Evolutionary conservation across 306 rosid species (phyloP).

Genomic region (Fagus crenata): DNA sequence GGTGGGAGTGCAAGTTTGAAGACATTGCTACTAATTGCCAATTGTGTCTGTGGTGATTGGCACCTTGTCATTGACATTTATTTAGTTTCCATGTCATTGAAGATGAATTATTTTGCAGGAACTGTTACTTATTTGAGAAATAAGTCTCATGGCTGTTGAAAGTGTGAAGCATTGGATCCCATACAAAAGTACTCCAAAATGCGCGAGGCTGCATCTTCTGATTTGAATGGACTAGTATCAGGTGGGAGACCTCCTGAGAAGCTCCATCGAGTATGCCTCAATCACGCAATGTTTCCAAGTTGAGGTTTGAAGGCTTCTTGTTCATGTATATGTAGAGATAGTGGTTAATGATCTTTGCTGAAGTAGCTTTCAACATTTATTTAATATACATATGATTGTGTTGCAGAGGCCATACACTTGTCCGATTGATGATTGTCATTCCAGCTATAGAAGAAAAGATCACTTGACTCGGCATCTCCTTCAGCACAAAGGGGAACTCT

Average conservation of each 20-base stretch:
- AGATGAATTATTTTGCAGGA: constrained; percentile 62
- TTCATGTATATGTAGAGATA: constrained; percentile 1
- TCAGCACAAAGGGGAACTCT: constrained; percentile 61
- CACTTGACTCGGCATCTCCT: constrained; percentile 82
- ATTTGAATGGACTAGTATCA: constrained; percentile 90
- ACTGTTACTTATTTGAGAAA: constrained; percentile 33
- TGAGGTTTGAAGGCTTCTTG: constrained; percentile 57
- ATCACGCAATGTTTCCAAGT: constrained; percentile 50
- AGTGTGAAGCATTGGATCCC: constrained; percentile 99
- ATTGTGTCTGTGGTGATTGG: background rate
- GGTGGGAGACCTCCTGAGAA: constrained; percentile 99
- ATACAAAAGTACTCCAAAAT: constrained; percentile 83
- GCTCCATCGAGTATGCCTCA: constrained; percentile 89
- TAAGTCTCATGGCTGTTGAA: background rate
- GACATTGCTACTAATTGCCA: too few relatives aligned
- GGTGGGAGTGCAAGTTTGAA: too few relatives aligned
- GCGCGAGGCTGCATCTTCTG: constrained; percentile 58
- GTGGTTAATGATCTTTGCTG: background rate
- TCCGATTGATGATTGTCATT: constrained; percentile 55
- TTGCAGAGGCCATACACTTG: constrained; percentile 73
- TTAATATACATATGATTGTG: constrained; percentile 1
- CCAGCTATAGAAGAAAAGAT: constrained; percentile 83
- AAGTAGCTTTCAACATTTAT: background rate
- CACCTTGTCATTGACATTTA: background rate
- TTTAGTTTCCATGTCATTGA: constrained; percentile 29